Percentiles rank a stretch among this genome's conserved stretches.
phyloP scores from a whole-genome alignment of 2,329 filamentous ascomycete species.

The Alternaria solani region DNA sequence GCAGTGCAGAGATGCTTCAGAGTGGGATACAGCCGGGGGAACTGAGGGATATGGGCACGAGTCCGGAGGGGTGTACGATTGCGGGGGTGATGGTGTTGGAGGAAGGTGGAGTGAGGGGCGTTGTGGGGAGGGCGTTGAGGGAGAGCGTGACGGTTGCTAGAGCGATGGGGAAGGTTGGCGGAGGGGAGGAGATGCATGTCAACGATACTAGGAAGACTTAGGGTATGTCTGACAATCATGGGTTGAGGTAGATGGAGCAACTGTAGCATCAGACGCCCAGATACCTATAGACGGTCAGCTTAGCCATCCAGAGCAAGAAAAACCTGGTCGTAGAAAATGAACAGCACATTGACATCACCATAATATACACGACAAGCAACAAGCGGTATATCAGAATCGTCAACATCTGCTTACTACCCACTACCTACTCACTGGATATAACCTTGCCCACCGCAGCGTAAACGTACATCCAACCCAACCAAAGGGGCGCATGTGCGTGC shows the following conservation, averaged over 20 bases:
- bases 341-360: neutral
- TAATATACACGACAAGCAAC: neutral
- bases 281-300: neutral
- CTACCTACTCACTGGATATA: constrained; percentile 15
- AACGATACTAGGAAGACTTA: constrained; percentile 51
- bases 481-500: constrained; percentile 7
- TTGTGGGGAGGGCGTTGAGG: constrained; percentile 51
- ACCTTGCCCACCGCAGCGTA: constrained; percentile 9
- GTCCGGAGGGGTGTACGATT: constrained; percentile 45
- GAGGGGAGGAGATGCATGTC: constrained; percentile 45
- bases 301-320: neutral
- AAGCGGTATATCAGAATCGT: neutral
- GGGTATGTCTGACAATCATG: too few relatives aligned
- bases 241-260: neutral
- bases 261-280: neutral
- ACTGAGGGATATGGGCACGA: constrained; percentile 42
- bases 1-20: constrained; percentile 41
- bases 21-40: constrained; percentile 39
- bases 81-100: constrained; percentile 46
- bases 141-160: constrained; percentile 59
- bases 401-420: constrained; percentile 12
- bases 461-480: constrained; percentile 10
- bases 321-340: neutral
- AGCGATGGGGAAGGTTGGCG: constrained; percentile 47
- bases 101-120: constrained; percentile 39